Percentiles rank a stretch among this genome's conserved stretches.
Evolutionary conservation across 257 asterid genomes (phyloP).

Genomic region (Jacaranda copaia): DNA sequence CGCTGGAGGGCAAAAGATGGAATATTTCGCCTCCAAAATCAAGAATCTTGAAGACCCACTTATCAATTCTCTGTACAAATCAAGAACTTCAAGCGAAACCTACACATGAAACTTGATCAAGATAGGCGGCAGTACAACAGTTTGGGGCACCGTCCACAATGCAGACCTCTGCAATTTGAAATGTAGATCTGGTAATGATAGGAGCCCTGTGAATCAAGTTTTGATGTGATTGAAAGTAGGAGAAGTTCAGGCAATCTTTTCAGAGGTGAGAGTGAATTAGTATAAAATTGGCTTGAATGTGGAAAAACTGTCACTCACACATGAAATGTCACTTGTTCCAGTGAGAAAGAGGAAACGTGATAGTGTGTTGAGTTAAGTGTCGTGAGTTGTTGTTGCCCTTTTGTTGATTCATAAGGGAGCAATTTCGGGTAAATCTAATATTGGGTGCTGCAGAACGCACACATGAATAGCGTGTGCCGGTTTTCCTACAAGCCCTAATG

Average conservation of each 20-base stretch:
- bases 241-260: neutral
- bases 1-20: neutral
- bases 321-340: constrained; percentile 39
- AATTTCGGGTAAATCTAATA: constrained; percentile 44
- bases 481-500: neutral
- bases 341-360: constrained; percentile 21
- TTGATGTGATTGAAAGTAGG: neutral
- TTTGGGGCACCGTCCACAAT: constrained; percentile 4
- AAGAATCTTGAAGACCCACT: constrained; percentile 39
- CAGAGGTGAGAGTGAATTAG: neutral
- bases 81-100: constrained; percentile 35
- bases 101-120: constrained; percentile 36
- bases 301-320: constrained; percentile 16
- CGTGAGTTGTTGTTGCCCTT: too few relatives aligned
- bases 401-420: constrained; percentile 24
- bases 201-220: neutral
- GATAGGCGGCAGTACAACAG: neutral
- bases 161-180: constrained; percentile 25
- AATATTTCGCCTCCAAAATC: constrained; percentile 38
- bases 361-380: neutral
- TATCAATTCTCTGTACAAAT: constrained; percentile 32
- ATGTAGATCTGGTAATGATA: constrained; percentile 13
- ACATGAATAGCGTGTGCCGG: constrained; percentile 48
- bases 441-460: constrained; percentile 33
- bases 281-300: neutral